Evolutionary conservation across 495 filamentous ascomycete genomes (phyloP).

Genomic region (Podospora didyma): DNA sequence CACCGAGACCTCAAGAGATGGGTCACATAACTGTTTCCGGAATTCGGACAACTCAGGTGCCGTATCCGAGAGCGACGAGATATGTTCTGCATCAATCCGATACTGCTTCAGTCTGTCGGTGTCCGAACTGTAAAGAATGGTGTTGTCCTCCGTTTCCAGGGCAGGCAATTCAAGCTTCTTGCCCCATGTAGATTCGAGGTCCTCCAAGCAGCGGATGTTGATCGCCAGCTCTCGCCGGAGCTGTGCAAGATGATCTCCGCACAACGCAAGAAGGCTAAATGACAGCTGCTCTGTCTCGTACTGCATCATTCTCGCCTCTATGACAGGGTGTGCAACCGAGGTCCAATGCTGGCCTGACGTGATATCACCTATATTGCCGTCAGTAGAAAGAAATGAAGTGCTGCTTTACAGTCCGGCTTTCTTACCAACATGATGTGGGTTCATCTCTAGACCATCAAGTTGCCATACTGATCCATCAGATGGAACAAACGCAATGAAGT

Average conservation of each 20-base stretch:
- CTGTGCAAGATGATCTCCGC: conserved; percentile 31
- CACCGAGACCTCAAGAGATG: conserved; percentile 9
- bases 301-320: conserved; percentile 37
- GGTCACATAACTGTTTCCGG: background rate
- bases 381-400: background rate
- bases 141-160: background rate
- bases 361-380: conserved; percentile 17
- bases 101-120: conserved; percentile 19
- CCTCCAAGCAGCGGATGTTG: conserved; percentile 26
- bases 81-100: conserved; percentile 17
- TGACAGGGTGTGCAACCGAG: conserved; percentile 29
- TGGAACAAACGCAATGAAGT: conserved; percentile 90
- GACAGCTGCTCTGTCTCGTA: conserved; percentile 32
- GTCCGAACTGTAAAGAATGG: conserved; percentile 3
- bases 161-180: conserved; percentile 3
- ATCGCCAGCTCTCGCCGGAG: conserved; percentile 28
- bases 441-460: conserved; percentile 77
- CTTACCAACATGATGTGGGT: conserved; percentile 69
- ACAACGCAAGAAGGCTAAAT: conserved; percentile 46
- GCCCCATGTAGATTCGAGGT: conserved; percentile 23
- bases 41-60: conserved; percentile 1
- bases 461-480: conserved; percentile 74
- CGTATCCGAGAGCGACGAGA: conserved; percentile 4
- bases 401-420: background rate
- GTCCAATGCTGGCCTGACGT: conserved; percentile 34